phyloP scores from a whole-genome alignment of 2,329 filamentous ascomycete species.

The Monosporascus sp. region DNA sequence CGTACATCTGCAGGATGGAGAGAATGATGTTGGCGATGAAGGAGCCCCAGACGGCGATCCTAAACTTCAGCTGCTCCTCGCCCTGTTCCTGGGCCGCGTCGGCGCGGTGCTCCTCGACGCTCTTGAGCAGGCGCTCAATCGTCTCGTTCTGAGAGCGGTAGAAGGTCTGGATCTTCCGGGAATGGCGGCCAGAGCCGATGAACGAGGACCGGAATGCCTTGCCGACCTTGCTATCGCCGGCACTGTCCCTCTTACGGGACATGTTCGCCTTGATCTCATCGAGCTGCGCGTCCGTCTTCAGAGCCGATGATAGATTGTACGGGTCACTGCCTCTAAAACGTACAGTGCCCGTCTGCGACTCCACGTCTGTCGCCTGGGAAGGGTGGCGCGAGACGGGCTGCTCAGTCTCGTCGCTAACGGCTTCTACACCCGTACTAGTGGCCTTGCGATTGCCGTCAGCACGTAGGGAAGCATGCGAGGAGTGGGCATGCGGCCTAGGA shows the following conservation, averaged over 20 bases:
- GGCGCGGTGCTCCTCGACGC: constrained; percentile 83
- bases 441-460: constrained; percentile 22
- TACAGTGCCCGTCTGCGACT: constrained; percentile 27
- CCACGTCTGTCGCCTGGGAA: constrained; percentile 37
- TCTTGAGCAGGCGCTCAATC: constrained; percentile 86
- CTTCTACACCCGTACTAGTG: constrained; percentile 43
- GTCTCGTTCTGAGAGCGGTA: constrained; percentile 90
- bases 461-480: neutral
- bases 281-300: constrained; percentile 76
- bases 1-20: constrained; percentile 79
- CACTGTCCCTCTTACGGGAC: constrained; percentile 63
- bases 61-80: constrained; percentile 73
- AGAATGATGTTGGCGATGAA: constrained; percentile 79
- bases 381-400: constrained; percentile 39
- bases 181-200: neutral
- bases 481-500: constrained; percentile 13
- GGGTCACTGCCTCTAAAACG: constrained; percentile 65
- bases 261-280: constrained; percentile 74
- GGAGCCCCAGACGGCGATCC: constrained; percentile 60
- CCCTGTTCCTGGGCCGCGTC: constrained; percentile 75
- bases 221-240: constrained; percentile 7
- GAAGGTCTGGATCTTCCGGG: constrained; percentile 67
- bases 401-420: constrained; percentile 26
- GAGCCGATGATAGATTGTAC: constrained; percentile 68
- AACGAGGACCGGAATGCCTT: neutral